Base-by-base conservation (phyloP, 495 filamentous ascomycete species). In the Aspergillus asperescens region DNA sequence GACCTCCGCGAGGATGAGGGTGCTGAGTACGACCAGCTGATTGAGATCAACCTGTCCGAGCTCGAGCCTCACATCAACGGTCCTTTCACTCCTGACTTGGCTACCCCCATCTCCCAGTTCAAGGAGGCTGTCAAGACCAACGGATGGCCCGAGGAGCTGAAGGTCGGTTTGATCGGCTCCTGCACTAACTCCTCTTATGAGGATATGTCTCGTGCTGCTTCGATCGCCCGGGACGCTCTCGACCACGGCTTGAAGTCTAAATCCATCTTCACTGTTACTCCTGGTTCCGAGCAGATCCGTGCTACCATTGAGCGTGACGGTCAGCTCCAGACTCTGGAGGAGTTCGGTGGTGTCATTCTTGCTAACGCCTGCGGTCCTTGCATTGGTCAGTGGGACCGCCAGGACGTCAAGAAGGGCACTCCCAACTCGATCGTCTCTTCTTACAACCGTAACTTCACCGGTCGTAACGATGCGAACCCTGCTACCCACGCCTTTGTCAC, bases 361-460 rank as follows among this genome's bases (percentile, higher is more conserved):
- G 93, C 93, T 27, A 98, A 97, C 70, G 93, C 93, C 7, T 98
- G 93, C 60, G 93, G 93, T 1, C 89, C 90, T 50, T 84, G 81
- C 72, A 85, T 84, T 67, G 79, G 78, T 52, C 93, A 98, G 75
- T 98, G 93, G 93, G 90, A 96, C 71, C 87, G 92, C 63, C 77
- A 76, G 62, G 92, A 97, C 58, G 89, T 96, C 31, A 89, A 91
- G 81, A 97, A 98, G 84, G 94, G 94, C 58, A 89, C 91, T 66
- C 74, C 90, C 59, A 98, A 98, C 82, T 92, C 90, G 15, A 96
- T 96, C 72, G 80, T 95, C 67, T 94, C 88, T 28, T 95, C 90
- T 35, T 93, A 95, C 82, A 95, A 95, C 83, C 90, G 93, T 74
- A 99, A 99, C 83, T 99, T 99, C 79, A 97, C 92, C 61, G 93